Evolutionary conservation across 31 red algal genomes (phyloP), one percentile per base, ranked within the genome.

Genomic region (Endocladia muricata): DNA sequence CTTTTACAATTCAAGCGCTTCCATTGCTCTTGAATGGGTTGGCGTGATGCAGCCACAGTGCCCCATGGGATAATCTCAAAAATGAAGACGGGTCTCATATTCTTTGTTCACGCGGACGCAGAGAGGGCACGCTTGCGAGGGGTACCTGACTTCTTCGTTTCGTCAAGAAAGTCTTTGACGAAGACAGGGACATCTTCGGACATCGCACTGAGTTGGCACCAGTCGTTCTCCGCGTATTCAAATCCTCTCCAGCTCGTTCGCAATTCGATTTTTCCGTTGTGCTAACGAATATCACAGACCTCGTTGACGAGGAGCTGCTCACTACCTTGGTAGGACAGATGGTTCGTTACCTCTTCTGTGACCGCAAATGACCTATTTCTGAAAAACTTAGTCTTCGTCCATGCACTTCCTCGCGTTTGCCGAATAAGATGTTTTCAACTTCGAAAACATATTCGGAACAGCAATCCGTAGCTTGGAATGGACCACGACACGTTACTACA

Each of bases 351-450:
- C 22, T 76, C 72, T 13, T 76, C 72, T 7, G 72, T 59, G 3
- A 76, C 54, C 33, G 56, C 1, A 0, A 76, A 76, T 26, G 56
- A 22, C 15, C 23, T 59, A 13, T 60, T 76, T n/a, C 72, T 54
- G 54, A 76, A 76, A 19, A 56, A 76, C 4, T 58, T 2, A 60
- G 44, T 3, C 48, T 19, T n/a, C 34, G 30, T 4, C 72, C 72
- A 22, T 76, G 1, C 37, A 58, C 25, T 25, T 4, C 30, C 3
- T 59, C 3, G 17, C 0, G 17, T 36, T 31, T 7, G 4, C 49
- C 21, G 51, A 3, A 3, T n/a, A 37, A 32, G 0, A 60, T 28
- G 41, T 57, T 15, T 38, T 76, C 37, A 13, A 76, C 41, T 3
- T 1, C 72, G 28, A 76, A 76, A 5, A 76, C 6, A 32, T 43